Evolutionary conservation across 2,329 filamentous ascomycete species (phyloP).

Genomic region (Truncatella angustata): DNA sequence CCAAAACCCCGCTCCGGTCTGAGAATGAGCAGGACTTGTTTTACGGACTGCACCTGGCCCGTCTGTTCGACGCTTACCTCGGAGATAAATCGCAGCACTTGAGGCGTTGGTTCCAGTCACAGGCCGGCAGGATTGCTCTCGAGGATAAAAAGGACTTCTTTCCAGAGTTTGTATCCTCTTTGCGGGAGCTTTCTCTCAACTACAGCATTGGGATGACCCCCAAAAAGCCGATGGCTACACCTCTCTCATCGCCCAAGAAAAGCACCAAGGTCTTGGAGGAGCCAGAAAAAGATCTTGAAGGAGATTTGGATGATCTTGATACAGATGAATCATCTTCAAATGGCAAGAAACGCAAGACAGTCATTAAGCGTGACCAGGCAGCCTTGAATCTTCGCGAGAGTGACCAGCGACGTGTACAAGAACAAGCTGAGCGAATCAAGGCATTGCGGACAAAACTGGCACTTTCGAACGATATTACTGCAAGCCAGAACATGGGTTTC

Average conservation of each 20-base stretch:
- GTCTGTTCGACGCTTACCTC: neutral
- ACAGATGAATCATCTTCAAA: conserved; percentile 20
- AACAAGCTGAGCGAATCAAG: conserved; percentile 52
- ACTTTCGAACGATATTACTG: conserved; percentile 36
- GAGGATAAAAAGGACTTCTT: neutral
- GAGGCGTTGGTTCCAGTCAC: neutral
- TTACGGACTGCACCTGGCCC: neutral
- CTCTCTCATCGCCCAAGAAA: no score
- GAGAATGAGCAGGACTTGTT: neutral
- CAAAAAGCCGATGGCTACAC: neutral
- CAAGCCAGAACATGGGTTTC: conserved; percentile 44
- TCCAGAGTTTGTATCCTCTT: neutral
- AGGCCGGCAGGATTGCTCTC: neutral
- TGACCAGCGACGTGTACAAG: conserved; percentile 50
- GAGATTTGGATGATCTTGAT: neutral
- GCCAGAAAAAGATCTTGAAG: neutral
- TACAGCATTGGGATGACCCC: neutral
- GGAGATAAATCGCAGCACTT: neutral
- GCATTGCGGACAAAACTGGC: conserved; percentile 44
- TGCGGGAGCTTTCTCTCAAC: neutral
- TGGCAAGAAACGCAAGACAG: conserved; percentile 39
- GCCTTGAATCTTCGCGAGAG: conserved; percentile 54
- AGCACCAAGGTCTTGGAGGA: neutral
- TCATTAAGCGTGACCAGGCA: conserved; percentile 44
- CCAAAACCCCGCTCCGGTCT: neutral